Evolutionary conservation across 169 alveolate genomes (phyloP), one percentile per base, ranked within the genome.

Genomic region (Cryptosporidium viatorum): DNA sequence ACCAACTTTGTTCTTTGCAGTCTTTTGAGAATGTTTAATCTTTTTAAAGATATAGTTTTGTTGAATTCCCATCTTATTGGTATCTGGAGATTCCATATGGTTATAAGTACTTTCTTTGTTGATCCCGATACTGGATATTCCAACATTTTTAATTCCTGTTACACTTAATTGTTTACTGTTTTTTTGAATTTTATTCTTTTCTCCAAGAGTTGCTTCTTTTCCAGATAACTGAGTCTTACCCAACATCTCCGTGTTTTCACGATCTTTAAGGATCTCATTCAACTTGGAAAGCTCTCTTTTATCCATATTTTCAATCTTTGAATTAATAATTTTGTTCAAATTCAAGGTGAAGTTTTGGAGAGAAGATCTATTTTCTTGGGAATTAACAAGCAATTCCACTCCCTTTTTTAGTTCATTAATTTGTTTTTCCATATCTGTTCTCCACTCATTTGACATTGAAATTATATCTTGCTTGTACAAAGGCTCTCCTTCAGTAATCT

Each of bases 361-460:
- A 41, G 45, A 2, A 12, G n/a, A 14, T 16, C 9, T 12, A 39
- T 62, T 23, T 26, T 37, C 67, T 43, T 43, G 89, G 16, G 74
- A 41, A 31, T 65, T 65, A 14, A 18, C 74, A 14, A 80, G 51
- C 43, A 80, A 0, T 26, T 62, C 48, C 1, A 80, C 39, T 62
- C 89, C 89, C 23, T 80, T 65, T 45, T 43, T 60, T 31, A 69
- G 6, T 39, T 62, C 89, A 6, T 14, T 37, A 14, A 67, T 39
- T 65, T 80, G 89, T 14, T 1, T 43, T 16, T 60, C 75, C 41
- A 80, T 26, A 10, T 41, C 68, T 21, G 37, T n/a, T 23, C 29
- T 18, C 89, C 89, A 80, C 6, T 26, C 59, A 41, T 50, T 37
- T n/a, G 89, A 59, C 75, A 62, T 80, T 9, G 55, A 43, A n/a